Conservation (phyloP, 768 basidiomycete genomes). For the Mycena epipterygia region DNA sequence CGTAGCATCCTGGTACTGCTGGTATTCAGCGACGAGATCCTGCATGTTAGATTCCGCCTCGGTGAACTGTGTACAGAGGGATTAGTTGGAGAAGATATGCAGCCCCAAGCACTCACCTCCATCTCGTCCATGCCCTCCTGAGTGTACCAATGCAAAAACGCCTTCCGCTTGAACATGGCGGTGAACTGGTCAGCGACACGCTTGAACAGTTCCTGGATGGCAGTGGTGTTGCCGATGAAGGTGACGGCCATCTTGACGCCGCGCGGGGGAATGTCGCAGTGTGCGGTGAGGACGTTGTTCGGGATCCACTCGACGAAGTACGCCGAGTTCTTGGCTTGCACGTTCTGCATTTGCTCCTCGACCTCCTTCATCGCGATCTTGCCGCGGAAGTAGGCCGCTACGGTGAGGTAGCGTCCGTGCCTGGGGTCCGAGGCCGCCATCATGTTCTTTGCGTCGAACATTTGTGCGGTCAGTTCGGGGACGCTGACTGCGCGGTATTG, state of each 20-base stretch:
- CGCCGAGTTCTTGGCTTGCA: constrained; percentile 97
- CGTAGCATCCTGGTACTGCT: constrained; percentile 96
- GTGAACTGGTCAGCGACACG: constrained; percentile 99
- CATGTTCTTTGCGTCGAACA: constrained; percentile 99
- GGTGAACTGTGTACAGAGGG: constrained; percentile 72
- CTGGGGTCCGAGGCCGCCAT: constrained; percentile 98
- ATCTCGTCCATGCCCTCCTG: constrained; percentile 99
- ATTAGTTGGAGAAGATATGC: background rate
- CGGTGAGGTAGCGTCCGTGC: constrained; percentile 98
- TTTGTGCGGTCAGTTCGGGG: constrained; percentile 97
- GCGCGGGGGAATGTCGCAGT: constrained; percentile 97
- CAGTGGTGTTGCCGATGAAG: constrained; percentile 97
- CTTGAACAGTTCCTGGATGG: constrained; percentile 98
- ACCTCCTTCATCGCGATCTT: constrained; percentile 99
- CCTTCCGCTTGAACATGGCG: constrained; percentile 99
- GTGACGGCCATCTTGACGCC: constrained; percentile 98
- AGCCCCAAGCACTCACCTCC: constrained; percentile 66
- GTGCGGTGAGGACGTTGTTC: constrained; percentile 97
- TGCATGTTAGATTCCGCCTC: constrained; percentile 99
- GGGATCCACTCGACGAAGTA: constrained; percentile 99
- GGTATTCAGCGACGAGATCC: constrained; percentile 97
- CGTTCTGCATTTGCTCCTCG: constrained; percentile 98
- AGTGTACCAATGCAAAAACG: constrained; percentile 99
- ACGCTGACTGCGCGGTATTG: constrained; percentile 98
- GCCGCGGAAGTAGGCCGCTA: constrained; percentile 98